Base-by-base conservation (phyloP, 2,329 filamentous ascomycete genomes). In the Penicillium sp. region DNA sequence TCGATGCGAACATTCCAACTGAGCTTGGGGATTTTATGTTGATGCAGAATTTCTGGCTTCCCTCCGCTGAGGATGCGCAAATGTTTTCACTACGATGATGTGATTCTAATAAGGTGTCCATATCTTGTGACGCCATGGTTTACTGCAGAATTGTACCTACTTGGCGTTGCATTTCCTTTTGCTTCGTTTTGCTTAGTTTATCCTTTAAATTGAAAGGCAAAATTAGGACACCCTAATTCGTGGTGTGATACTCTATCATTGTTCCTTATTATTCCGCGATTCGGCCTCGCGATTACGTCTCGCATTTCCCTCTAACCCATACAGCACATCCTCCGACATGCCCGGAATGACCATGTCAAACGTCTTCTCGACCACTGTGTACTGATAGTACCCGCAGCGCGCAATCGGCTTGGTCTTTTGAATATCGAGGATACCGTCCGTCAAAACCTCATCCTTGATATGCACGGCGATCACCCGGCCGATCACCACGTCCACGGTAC, bases 301-400 rank as follows among this genome's bases (percentile, higher is more conserved):
- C 28, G 70, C 70, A 65, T 61, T 81, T 6, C 79, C 79, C 65
- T 81, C 78, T 60, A 81, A 61, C 10, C 78, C 78, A 63, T 70
- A 74, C 19, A 78, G 61, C 17, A 73, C 70, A 70, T 74, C 53
- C 75, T 81, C 3, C 8, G 68, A 69, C 68, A 70, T 72, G 19
- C 67, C 66, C 15, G 82, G 82, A 61, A 84, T 80, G 4, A 77
- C 73, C 86, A 88, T 88, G 53, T 88, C 85, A 74, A 88, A 88
- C 1, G 83, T 82, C 24, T 85, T 81, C 56, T 76, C 75, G 2
- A 88, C 77, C 12, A 85, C 83, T 1, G 83, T 78, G 75, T 88
- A 88, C 70, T 88, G 79, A 68, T 83, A 85, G 70, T 88, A 88
- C 17, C 86, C 86, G 69, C 83, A 87, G 28, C 86, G 74, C 7